Conservation (phyloP, 306 rosid genomes). For the Fagus sylvatica region DNA sequence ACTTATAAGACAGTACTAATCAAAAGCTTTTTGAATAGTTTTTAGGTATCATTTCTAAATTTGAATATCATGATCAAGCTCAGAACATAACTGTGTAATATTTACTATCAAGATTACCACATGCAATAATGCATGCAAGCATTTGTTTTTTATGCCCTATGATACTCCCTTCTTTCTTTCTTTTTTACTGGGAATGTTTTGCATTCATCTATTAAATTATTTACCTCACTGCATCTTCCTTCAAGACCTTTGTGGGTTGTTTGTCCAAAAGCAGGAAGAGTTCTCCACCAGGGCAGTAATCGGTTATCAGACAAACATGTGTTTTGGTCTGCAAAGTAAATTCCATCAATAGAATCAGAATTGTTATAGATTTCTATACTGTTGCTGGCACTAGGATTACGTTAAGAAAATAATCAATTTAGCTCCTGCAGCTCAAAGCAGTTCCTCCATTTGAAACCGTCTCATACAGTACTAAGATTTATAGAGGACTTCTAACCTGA, state of each 20-base stretch:
- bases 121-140: background rate
- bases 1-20: background rate
- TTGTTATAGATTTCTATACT: background rate
- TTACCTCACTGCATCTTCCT: constrained; percentile 92
- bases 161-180: background rate
- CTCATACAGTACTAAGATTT: background rate
- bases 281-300: constrained; percentile 94
- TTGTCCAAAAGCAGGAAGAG: constrained; percentile 85
- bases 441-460: background rate
- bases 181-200: background rate
- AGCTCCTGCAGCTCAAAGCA: constrained; percentile 10
- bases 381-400: background rate
- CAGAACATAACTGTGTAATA: background rate
- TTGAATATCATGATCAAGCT: background rate
- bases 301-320: constrained; percentile 94
- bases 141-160: background rate
- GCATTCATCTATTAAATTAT: background rate
- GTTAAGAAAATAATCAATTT: background rate
- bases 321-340: constrained; percentile 77
- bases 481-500: constrained; percentile 60
- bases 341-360: background rate
- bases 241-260: constrained; percentile 83
- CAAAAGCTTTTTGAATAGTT: background rate
- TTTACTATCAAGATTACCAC: background rate
- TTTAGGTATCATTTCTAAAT: background rate